phyloP scores from a whole-genome alignment of 1,139 yeast species.

The Pneumocystis canis region DNA sequence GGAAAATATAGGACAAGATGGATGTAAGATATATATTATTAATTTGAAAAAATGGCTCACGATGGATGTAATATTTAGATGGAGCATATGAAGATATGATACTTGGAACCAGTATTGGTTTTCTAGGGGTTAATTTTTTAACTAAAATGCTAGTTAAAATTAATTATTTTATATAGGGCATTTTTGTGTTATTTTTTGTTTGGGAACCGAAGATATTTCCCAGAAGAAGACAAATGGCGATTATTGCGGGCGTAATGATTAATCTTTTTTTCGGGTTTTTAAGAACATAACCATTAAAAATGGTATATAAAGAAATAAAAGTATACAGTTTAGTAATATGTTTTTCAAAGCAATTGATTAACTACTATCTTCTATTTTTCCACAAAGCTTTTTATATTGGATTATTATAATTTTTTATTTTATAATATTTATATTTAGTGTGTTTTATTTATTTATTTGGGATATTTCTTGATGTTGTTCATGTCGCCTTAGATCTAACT shows the following conservation, averaged over 20 bases:
- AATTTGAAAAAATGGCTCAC: slow-evolving; percentile 1
- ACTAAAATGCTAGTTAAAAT: background rate
- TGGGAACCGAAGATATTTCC: slow-evolving; percentile 3
- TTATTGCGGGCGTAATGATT: slow-evolving; percentile 1
- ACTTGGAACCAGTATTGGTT: slow-evolving; percentile 1
- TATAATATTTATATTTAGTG: background rate
- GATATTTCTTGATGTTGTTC: background rate
- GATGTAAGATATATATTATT: slow-evolving; percentile 1
- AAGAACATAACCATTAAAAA: background rate
- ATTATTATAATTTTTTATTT: background rate
- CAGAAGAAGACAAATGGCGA: slow-evolving; percentile 3
- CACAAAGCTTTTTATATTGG: background rate
- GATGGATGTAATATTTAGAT: background rate
- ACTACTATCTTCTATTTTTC: background rate
- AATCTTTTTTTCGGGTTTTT: slow-evolving; percentile 3
- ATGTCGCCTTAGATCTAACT: background rate
- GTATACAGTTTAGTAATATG: background rate
- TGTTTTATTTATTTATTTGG: background rate
- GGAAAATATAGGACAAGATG: background rate
- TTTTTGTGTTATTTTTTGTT: background rate
- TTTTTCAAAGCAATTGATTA: background rate
- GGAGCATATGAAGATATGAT: slow-evolving; percentile 6
- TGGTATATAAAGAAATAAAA: background rate
- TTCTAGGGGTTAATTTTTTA: slow-evolving; percentile 4
- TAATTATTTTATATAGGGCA: background rate